Evolutionary conservation across 805 yeast species (phyloP).

Genomic region (Yarrowia sp.): DNA sequence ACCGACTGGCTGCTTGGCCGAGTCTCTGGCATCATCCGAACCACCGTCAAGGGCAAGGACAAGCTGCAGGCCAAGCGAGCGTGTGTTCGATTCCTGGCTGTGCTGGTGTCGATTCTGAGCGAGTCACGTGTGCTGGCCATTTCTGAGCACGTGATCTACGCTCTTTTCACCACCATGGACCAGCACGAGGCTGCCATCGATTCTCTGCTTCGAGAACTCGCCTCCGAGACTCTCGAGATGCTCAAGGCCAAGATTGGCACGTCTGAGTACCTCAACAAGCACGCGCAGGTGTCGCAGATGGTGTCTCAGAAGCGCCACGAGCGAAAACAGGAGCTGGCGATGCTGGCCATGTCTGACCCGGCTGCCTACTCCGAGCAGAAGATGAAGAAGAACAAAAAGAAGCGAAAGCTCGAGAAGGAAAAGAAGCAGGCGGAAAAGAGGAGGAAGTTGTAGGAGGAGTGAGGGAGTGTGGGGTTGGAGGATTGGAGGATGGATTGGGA

Average conservation of each 20-base stretch:
- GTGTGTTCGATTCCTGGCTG: constrained; percentile 72
- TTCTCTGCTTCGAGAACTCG: constrained; percentile 58
- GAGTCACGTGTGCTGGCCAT: constrained; percentile 51
- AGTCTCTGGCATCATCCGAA: constrained; percentile 67
- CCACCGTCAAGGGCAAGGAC: constrained; percentile 64
- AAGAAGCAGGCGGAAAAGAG: constrained; percentile 22
- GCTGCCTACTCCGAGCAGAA: constrained; percentile 81
- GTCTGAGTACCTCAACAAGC: constrained; percentile 66
- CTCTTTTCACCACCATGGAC: constrained; percentile 54
- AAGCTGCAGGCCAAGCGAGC: constrained; percentile 68
- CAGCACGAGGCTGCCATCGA: constrained; percentile 43
- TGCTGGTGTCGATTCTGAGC: constrained; percentile 61
- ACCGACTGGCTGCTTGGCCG: constrained; percentile 69
- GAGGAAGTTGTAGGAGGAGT: background rate
- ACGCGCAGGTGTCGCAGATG: constrained; percentile 66
- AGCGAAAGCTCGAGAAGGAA: constrained; percentile 51
- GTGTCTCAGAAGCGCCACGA: constrained; percentile 73
- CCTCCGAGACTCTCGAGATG: constrained; percentile 71
- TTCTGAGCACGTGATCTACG: constrained; percentile 60
- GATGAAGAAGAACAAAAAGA: constrained; percentile 74
- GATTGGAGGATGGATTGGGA: background rate
- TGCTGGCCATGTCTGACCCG: constrained; percentile 78
- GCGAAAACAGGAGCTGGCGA: constrained; percentile 76
- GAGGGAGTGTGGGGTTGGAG: too few relatives aligned
- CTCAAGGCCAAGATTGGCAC: constrained; percentile 75